phyloP scores from a whole-genome alignment of 306 rosid species.

The Cucurbita argyrosperma region DNA sequence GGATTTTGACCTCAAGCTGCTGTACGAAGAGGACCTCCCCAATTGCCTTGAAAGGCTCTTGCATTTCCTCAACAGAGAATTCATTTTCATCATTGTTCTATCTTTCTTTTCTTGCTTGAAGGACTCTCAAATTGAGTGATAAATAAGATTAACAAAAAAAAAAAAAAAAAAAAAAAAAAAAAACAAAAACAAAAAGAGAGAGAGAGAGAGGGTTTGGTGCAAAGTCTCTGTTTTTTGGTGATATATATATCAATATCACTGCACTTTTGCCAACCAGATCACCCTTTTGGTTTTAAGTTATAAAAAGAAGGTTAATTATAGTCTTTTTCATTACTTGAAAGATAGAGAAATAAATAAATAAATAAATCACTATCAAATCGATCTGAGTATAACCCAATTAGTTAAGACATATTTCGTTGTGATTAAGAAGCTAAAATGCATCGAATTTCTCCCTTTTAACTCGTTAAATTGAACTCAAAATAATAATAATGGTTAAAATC shows the following conservation, averaged over 20 bases:
- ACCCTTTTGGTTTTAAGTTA: not conserved
- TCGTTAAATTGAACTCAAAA: too few relatives aligned
- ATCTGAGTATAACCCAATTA: too few relatives aligned
- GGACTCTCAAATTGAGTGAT: constrained; percentile 22
- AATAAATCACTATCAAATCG: too few relatives aligned
- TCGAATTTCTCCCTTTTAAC: too few relatives aligned
- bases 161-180: not conserved
- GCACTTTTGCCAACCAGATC: not conserved
- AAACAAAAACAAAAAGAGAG: not conserved
- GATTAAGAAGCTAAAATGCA: too few relatives aligned
- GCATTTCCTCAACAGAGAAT: constrained; percentile 60
- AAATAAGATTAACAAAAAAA: not conserved
- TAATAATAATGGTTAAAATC: too few relatives aligned
- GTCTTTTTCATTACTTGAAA: not conserved
- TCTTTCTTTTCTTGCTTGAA: constrained; percentile 20
- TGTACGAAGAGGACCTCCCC: constrained; percentile 64
- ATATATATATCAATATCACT: not conserved
- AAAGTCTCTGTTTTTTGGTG: constrained; percentile 58
- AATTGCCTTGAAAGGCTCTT: constrained; percentile 70
- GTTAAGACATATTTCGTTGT: too few relatives aligned
- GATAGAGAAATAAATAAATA: not conserved
- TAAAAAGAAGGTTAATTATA: not conserved
- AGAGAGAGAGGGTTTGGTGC: constrained; percentile 16
- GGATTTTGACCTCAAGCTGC: constrained; percentile 68
- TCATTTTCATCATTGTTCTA: constrained; percentile 46